These are phyloP conservation scores for Rhynchospora breviuscula DNA, from an alignment of 176 grass and related monocot genomes.

Conservation along the genomic window DNA sequence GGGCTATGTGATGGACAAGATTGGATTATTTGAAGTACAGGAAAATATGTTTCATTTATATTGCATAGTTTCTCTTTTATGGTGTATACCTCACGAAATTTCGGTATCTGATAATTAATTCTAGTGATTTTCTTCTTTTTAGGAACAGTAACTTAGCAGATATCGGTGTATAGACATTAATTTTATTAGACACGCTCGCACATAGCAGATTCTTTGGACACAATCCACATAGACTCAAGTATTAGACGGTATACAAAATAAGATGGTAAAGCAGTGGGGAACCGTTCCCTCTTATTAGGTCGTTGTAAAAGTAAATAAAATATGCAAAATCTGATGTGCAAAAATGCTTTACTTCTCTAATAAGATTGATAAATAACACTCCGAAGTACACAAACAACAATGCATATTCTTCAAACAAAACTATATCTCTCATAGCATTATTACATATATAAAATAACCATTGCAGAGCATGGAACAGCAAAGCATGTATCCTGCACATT, in stretches of 20 bases:
- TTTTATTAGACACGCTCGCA: background rate
- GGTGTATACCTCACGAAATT: background rate
- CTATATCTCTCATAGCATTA: background rate
- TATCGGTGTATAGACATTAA: background rate
- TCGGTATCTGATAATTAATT: background rate
- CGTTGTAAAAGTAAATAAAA: background rate
- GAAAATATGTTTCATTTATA: constrained; percentile 8
- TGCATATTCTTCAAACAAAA: background rate
- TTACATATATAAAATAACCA: background rate
- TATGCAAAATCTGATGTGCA: background rate
- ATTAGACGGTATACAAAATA: background rate
- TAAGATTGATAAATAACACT: background rate
- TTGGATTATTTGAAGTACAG: background rate
- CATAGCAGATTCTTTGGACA: background rate
- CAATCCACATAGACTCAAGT: background rate
- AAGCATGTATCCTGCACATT: background rate
- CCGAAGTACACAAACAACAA: background rate
- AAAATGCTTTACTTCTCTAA: background rate
- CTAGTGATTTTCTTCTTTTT: background rate
- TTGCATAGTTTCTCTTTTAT: background rate
- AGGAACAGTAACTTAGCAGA: background rate
- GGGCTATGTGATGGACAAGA: background rate
- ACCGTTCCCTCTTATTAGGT: background rate
- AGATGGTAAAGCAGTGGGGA: background rate
- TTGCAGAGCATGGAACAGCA: background rate